Evolutionary conservation across 2,329 filamentous ascomycete species (phyloP).

Genomic region (Xylariaceae sp.): DNA sequence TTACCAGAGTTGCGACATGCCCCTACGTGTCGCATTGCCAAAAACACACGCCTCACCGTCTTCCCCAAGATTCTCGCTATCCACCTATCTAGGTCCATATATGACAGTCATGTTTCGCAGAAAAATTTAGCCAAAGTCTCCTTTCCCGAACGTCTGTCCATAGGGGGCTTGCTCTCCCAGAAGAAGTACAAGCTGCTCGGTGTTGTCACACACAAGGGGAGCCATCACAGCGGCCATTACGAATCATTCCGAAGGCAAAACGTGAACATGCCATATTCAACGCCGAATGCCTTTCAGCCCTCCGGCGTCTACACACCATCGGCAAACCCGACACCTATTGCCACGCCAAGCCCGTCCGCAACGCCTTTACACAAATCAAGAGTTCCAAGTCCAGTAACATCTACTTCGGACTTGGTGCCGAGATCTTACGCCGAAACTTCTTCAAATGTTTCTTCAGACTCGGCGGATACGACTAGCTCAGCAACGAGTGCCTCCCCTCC

Average conservation of each 20-base stretch:
- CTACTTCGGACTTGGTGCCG: conserved; percentile 44
- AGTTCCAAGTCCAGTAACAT: conserved; percentile 39
- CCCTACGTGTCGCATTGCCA: conserved; percentile 77
- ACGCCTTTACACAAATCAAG: conserved; percentile 39
- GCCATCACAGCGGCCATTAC: conserved; percentile 94
- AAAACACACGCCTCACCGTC: conserved; percentile 76
- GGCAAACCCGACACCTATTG: conserved; percentile 43
- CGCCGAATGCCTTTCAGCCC: conserved; percentile 69
- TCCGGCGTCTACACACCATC: conserved; percentile 67
- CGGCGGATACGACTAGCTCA: conserved; percentile 21
- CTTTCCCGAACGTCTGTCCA: conserved; percentile 78
- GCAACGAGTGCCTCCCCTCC: conserved; percentile 15
- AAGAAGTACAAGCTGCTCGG: conserved; percentile 79
- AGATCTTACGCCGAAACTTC: conserved; percentile 33
- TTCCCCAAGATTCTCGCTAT: conserved; percentile 90
- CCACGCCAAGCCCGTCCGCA: conserved; percentile 38
- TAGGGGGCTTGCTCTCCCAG: conserved; percentile 73
- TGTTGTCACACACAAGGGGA: conserved; percentile 90
- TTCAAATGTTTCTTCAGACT: conserved; percentile 35
- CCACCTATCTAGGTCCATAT: conserved; percentile 90
- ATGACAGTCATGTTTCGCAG: conserved; percentile 70
- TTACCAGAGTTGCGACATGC: conserved; percentile 70
- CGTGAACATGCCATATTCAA: conserved; percentile 72
- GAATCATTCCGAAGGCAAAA: conserved; percentile 91
- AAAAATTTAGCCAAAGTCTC: conserved; percentile 94